Evolutionary conservation across 441 rosid genomes (phyloP), one percentile per base, ranked within the genome.

Genomic region (Breynia disticha): DNA sequence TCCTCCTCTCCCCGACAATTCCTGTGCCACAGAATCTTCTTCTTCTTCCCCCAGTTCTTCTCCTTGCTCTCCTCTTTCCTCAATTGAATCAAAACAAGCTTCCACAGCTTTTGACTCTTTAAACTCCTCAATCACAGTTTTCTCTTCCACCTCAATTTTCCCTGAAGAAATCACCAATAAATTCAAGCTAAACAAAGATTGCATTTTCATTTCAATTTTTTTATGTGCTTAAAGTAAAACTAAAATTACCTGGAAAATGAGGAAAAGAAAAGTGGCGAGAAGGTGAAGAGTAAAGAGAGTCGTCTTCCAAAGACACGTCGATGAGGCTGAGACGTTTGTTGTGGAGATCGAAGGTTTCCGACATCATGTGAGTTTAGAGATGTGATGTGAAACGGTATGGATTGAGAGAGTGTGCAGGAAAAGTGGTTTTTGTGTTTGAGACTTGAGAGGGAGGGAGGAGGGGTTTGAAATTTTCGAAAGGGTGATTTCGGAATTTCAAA

Each of bases 241-340:
- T 7, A 61, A 21, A 57, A 16, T 12, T 44, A 83, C 87, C 86
- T 60, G 79, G 61, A 46, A 66, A 55, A 1, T 28, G 66, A 53
- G 15, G 57, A 48, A 14, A 48, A 18, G 45, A 58, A 41, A 56
- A 72, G 63, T 73, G 66, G 39, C n/a, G 63, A 13, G 69, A 56
- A 24, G 88, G 76, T 15, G 87, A 72, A 67, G 61, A 24, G 76
- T 84, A 79, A 64, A 89, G 93, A 71, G 74, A 76, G 67, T 94
- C 99, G 52, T 90, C 95, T 64, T 87, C 99, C 32, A 71, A 77
- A 46, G 84, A 70, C 59, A 87, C 77, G 46, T 94, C 96, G 48
- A 90, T 80, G 55, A 94, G 80, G 61, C 85, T 77, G 35, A 80
- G 76, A 56, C 74, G 71, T 60, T 57, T 67, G 55, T 70, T 64